phyloP scores from a whole-genome alignment of 352 stramenopile genomes.

The Pythium rishiriense region DNA sequence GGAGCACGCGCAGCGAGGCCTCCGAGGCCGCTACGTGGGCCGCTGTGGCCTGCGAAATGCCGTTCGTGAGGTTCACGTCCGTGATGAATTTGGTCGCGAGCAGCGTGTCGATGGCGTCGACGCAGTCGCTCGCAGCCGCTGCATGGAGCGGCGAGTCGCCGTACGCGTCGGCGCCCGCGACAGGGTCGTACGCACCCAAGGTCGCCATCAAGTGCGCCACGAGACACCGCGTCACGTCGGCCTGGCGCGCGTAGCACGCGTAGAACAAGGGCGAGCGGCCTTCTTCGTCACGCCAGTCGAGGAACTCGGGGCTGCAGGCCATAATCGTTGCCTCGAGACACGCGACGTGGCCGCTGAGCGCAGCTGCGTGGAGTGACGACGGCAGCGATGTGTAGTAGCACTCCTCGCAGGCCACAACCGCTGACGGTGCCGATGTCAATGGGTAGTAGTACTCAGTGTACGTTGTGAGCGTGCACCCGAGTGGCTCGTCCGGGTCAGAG shows the following conservation, averaged over 20 bases:
- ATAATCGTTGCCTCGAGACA: conserved; percentile 41
- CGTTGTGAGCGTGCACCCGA: conserved; percentile 55
- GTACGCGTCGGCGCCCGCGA: conserved; percentile 38
- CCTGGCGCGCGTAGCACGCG: conserved; percentile 59
- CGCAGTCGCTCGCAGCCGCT: conserved; percentile 39
- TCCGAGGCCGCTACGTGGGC: conserved; percentile 49
- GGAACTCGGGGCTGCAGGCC: conserved; percentile 25
- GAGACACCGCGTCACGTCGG: conserved; percentile 47
- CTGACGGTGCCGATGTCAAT: not conserved
- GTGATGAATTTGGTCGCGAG: conserved; percentile 41
- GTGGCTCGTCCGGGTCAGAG: conserved; percentile 1
- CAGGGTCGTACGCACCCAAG: conserved; percentile 8
- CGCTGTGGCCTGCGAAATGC: conserved; percentile 32
- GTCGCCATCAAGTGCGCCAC: conserved; percentile 21
- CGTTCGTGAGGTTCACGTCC: conserved; percentile 45
- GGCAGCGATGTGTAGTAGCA: conserved; percentile 60
- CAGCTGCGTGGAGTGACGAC: conserved; percentile 57
- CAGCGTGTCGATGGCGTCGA: conserved; percentile 35
- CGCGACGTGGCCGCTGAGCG: conserved; percentile 47
- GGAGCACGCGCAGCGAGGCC: conserved; percentile 36
- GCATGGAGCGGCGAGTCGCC: conserved; percentile 67
- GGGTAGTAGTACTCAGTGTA: conserved; percentile 53
- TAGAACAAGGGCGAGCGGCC: conserved; percentile 74
- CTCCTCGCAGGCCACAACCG: conserved; percentile 34
- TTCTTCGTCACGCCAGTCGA: conserved; percentile 64